A percentile compares a stretch with the other conserved stretches of the same genome.
Conservation (phyloP, 148 eudicot genomes). For the Suaeda aralocaspica region DNA sequence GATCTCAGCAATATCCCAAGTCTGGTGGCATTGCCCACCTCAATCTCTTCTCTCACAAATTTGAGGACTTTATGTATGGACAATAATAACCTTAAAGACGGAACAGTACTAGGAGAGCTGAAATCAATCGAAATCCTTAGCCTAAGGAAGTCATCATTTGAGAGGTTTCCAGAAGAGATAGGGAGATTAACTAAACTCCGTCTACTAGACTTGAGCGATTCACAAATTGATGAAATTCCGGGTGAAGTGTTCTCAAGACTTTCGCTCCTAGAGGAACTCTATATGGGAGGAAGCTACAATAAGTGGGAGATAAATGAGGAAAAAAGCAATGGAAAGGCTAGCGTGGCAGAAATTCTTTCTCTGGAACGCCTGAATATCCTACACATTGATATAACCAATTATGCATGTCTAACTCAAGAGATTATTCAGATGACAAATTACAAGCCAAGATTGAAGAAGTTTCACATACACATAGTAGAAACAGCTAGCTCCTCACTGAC, state of each 20-base stretch:
- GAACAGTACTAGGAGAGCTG: conserved; percentile 30
- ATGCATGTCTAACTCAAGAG: conserved; percentile 13
- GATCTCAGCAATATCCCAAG: conserved; percentile 25
- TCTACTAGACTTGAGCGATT: conserved; percentile 32
- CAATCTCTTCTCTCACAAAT: conserved; percentile 30
- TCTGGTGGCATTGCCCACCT: conserved; percentile 18
- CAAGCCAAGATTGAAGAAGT: conserved; percentile 22
- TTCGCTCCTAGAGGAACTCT: conserved; percentile 35
- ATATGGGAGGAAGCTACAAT: conserved; percentile 26
- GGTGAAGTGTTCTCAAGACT: conserved; percentile 27
- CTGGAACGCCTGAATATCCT: conserved; percentile 26
- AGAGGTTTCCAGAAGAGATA: conserved; percentile 34
- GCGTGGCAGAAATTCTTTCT: conserved; percentile 27
- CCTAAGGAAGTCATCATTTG: conserved; percentile 24
- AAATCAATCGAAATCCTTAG: conserved; percentile 41
- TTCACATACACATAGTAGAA: conserved; percentile 27
- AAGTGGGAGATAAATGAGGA: conserved; percentile 24
- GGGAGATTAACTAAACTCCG: conserved; percentile 25
- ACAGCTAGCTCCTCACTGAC: background rate
- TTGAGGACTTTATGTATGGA: conserved; percentile 33
- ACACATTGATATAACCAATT: conserved; percentile 20
- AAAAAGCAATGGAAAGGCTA: conserved; percentile 19
- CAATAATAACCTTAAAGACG: conserved; percentile 22
- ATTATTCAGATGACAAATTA: conserved; percentile 1
- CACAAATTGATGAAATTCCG: conserved; percentile 21